phyloP scores from a whole-genome alignment of 192 early-diverging fungal genomes.

The Coemansia sp. region DNA sequence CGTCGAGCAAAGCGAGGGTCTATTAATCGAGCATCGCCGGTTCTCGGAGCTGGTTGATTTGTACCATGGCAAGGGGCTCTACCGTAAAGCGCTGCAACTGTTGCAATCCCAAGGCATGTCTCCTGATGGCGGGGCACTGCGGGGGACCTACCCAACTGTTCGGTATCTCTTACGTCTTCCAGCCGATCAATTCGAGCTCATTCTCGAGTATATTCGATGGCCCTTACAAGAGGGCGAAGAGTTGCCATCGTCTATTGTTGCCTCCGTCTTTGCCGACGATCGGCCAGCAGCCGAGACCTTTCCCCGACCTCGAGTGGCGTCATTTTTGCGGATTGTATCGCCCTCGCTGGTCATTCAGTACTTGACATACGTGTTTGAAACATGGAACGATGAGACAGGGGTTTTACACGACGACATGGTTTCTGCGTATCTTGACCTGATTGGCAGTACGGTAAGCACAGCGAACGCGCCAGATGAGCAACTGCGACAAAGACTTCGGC shows the following conservation, averaged over 20 bases:
- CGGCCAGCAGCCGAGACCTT: constrained; percentile 59
- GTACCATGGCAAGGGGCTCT: constrained; percentile 86
- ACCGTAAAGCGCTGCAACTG: constrained; percentile 86
- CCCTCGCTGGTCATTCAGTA: constrained; percentile 71
- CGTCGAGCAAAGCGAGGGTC: constrained; percentile 74
- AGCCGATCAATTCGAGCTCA: constrained; percentile 72
- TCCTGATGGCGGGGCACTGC: constrained; percentile 54
- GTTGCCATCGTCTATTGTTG: constrained; percentile 21
- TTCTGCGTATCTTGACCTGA: constrained; percentile 73
- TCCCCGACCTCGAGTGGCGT: constrained; percentile 60
- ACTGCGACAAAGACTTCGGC: constrained; percentile 51
- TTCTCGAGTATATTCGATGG: constrained; percentile 82
- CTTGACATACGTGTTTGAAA: constrained; percentile 76
- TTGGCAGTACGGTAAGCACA: constrained; percentile 33
- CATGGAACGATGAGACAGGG: constrained; percentile 63
- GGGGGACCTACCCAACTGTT: constrained; percentile 65
- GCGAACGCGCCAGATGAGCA: neutral
- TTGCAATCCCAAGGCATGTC: constrained; percentile 60
- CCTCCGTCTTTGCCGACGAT: constrained; percentile 54
- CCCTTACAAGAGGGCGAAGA: constrained; percentile 63
- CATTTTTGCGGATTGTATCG: constrained; percentile 69
- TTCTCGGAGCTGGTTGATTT: constrained; percentile 89
- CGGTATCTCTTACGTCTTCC: constrained; percentile 79
- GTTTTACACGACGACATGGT: constrained; percentile 80
- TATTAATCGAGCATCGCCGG: constrained; percentile 78